phyloP scores from a whole-genome alignment of 2,329 filamentous ascomycete species.

The Fusarium devonianum region DNA sequence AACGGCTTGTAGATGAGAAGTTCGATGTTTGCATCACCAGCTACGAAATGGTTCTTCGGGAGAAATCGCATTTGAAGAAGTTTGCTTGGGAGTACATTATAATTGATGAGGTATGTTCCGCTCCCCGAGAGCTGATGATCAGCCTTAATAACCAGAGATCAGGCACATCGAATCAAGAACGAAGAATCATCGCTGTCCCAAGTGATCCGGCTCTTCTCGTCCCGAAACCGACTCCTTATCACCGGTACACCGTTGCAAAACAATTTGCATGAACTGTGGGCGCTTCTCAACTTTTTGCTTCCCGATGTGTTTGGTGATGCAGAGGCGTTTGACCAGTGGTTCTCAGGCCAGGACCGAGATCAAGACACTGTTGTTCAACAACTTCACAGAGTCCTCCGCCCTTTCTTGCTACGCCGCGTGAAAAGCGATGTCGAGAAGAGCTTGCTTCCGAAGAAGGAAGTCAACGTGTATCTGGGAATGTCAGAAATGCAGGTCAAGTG shows the following conservation, averaged over 20 bases:
- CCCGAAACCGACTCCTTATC: conserved; percentile 91
- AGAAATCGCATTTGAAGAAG: conserved; percentile 94
- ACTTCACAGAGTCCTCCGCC: conserved; percentile 88
- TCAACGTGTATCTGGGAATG: conserved; percentile 98
- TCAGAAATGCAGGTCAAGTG: conserved; percentile 99
- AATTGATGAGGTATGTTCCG: conserved; percentile 75
- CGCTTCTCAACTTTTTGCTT: conserved; percentile 94
- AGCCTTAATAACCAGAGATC: conserved; percentile 21
- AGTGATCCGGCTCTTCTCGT: conserved; percentile 95
- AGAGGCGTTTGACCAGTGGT: conserved; percentile 98
- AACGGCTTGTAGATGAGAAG: conserved; percentile 89
- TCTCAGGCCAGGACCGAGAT: conserved; percentile 86
- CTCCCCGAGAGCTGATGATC: not conserved
- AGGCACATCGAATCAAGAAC: conserved; percentile 96
- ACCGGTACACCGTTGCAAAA: conserved; percentile 97
- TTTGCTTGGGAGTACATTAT: conserved; percentile 99
- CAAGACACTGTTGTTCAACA: conserved; percentile 97
- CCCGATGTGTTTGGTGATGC: conserved; percentile 97
- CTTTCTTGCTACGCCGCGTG: conserved; percentile 93
- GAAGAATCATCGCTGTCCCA: conserved; percentile 97
- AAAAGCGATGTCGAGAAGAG: conserved; percentile 99
- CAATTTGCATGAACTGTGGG: conserved; percentile 98
- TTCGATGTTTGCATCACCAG: conserved; percentile 99
- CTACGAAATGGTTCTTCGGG: conserved; percentile 97
- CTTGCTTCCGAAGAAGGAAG: conserved; percentile 93